Conservation (phyloP, 495 filamentous ascomycete genomes). For the Bacidia rubella region DNA sequence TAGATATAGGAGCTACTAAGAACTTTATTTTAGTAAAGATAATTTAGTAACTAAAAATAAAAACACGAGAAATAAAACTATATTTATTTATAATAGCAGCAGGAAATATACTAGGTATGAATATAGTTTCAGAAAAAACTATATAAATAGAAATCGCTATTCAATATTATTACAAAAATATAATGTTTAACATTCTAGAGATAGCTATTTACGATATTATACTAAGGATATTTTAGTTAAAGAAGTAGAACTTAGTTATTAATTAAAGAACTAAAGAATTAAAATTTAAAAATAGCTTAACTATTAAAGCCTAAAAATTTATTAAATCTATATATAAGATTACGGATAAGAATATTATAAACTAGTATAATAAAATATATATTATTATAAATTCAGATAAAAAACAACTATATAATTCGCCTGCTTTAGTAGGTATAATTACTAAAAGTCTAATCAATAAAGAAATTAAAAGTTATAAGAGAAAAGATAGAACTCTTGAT, state of each 20-base stretch:
- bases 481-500: not conserved
- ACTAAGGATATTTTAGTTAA: not conserved
- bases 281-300: not conserved
- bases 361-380: not conserved
- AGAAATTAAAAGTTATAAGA: not conserved
- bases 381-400: not conserved
- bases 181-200: not conserved
- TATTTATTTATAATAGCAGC: not conserved
- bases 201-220: constrained; percentile 2
- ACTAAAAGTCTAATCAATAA: not conserved
- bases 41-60: not conserved
- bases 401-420: not conserved
- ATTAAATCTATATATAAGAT: not conserved
- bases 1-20: not conserved
- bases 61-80: not conserved
- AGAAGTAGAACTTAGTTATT: constrained; percentile 1
- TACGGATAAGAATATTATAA: not conserved
- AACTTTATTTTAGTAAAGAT: not conserved
- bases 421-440: not conserved
- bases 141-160: constrained; percentile 2
- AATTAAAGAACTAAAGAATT: not conserved
- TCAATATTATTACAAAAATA: not conserved
- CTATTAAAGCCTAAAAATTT: not conserved
- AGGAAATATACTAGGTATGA: not conserved
- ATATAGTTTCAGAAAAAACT: not conserved